Evolutionary conservation across 129 eudicot genomes (phyloP), one percentile per base, ranked within the genome.

Genomic region (carrot (Daucus carota)): DNA sequence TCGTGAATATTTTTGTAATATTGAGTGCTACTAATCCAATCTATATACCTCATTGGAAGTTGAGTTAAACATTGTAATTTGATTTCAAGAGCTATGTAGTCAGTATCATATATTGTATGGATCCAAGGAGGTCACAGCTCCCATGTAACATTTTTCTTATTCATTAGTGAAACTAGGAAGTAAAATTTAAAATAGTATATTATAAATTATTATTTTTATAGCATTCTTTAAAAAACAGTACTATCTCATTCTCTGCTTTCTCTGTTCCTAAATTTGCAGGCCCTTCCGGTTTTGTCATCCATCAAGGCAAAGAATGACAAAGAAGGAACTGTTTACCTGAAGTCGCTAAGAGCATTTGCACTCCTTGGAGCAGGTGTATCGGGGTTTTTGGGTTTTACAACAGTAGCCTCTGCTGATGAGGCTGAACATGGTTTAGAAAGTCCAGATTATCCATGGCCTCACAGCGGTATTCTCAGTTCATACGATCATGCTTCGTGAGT

Each of bases 401-500:
- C 88, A 6, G 57, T 87, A 43, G 88, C 92, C 34, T 84, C 79
- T 68, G 75, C 85, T 60, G 92, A 87, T 72, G 92, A 87, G 77
- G 92, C 84, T 40, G 92, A 84, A 45, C 84, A 87, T 41, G 92
- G 92, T 31, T 74, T 87, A 66, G 81, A 77, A 24, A 28, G 65
- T 42, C 81, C 91, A 24, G 80, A 32, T 73, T 87, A 87, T 74
- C 88, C 88, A 8, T 87, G 91, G 91, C 91, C 91, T 36, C 88
- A 84, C 85, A 73, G 78, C 50, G 91, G 91, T 82, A 87, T 87
- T 69, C 92, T 87, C 44, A 84, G 85, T 75, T 87, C 91, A 44
- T 87, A 84, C 44, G 91, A 87, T 76, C 91, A 87, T 77, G 83
- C 88, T 73, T 84, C 91, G 88, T 87, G 75, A 79, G 86, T 76